A percentile compares a stretch with the other conserved stretches of the same genome.
Conservation (phyloP, 2,329 filamentous ascomycete genomes). For the Trichoderma simmonsii region DNA sequence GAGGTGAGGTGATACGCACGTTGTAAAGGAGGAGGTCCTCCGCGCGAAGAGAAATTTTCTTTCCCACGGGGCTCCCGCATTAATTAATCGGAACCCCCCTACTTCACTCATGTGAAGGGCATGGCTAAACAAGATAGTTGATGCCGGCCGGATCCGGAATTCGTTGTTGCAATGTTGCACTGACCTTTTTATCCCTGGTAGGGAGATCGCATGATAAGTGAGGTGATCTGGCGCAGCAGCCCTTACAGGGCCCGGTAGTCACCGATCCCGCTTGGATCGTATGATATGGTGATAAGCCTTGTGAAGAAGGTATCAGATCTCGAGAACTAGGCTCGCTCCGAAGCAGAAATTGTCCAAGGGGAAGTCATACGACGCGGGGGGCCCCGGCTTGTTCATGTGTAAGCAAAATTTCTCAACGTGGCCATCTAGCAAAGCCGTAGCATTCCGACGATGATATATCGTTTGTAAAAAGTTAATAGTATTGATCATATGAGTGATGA, state of each 20-base stretch:
- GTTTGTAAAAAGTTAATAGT: neutral
- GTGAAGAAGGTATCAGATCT: neutral
- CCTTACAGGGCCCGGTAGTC: neutral
- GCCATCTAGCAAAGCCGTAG: neutral
- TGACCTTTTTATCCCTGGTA: neutral
- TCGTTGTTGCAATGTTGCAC: neutral
- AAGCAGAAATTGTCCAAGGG: neutral
- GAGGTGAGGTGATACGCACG: neutral
- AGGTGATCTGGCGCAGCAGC: neutral
- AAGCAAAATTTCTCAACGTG: neutral
- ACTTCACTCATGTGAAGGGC: neutral
- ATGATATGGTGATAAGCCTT: neutral
- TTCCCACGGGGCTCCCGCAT: conserved; percentile 10
- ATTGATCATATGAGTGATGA: neutral
- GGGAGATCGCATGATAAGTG: conserved; percentile 4
- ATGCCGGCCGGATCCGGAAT: neutral
- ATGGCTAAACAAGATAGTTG: neutral
- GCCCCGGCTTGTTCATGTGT: neutral
- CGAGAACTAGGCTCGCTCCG: neutral
- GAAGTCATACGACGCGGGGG: conserved; percentile 7
- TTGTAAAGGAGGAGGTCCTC: neutral
- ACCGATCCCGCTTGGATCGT: neutral
- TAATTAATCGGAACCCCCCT: neutral
- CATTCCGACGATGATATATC: neutral
- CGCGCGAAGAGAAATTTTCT: neutral